Conservation (phyloP, 148 eudicot species). For the Cornus kousa region DNA sequence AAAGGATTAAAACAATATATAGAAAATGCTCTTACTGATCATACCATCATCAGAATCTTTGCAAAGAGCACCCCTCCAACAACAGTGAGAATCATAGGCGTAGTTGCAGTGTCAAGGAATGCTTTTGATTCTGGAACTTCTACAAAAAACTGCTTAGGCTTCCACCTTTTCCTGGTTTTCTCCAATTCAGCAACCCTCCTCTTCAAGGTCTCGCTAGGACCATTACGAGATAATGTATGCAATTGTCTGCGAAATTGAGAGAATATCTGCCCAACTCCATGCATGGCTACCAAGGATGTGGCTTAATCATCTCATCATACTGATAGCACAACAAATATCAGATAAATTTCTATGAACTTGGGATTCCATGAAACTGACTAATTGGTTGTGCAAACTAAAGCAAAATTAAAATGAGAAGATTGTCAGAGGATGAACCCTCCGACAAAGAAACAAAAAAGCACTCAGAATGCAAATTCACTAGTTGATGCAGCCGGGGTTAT, state of each 20-base stretch:
- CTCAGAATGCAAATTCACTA: background rate
- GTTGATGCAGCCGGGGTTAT: background rate
- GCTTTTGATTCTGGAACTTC: slow-evolving; percentile 67
- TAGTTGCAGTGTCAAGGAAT: slow-evolving; percentile 70
- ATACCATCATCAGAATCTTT: slow-evolving; percentile 84
- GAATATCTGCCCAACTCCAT: slow-evolving; percentile 25
- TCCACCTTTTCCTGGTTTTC: slow-evolving; percentile 47
- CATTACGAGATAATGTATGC: slow-evolving; percentile 44
- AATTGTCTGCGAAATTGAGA: slow-evolving; percentile 39
- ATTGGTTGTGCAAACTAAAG: background rate
- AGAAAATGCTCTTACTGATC: slow-evolving; percentile 4
- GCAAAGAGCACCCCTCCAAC: slow-evolving; percentile 86
- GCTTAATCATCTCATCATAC: background rate
- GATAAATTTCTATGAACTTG: no score
- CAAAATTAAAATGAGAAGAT: background rate
- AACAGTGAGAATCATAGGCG: slow-evolving; percentile 74
- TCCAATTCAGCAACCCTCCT: slow-evolving; percentile 54
- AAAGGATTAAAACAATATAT: background rate
- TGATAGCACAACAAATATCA: no score
- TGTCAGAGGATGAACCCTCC: background rate
- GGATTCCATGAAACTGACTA: background rate
- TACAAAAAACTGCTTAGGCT: slow-evolving; percentile 56
- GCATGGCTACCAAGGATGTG: slow-evolving; percentile 27
- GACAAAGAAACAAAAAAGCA: background rate
- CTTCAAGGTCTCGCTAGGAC: slow-evolving; percentile 69